A percentile compares a stretch with the other conserved stretches of the same genome.
Evolutionary conservation across 2,329 filamentous ascomycete species (phyloP).

Genomic region (Calonectria hawksworthii): DNA sequence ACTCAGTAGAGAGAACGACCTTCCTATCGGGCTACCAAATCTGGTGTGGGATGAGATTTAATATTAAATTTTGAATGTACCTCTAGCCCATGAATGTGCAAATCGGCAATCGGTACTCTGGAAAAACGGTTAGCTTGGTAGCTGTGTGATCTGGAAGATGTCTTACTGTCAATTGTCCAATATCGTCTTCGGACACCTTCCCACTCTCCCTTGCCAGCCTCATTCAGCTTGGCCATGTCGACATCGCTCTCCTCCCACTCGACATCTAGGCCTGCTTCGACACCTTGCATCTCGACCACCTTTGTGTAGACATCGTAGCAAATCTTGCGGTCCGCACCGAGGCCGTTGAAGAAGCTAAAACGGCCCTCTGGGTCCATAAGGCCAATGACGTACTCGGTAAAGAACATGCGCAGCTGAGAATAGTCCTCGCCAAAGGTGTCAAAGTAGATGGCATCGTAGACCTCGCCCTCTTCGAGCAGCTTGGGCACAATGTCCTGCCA

Average conservation of each 20-base stretch:
- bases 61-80: constrained; percentile 13
- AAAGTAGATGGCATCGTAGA: constrained; percentile 94
- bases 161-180: constrained; percentile 84
- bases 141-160: background rate
- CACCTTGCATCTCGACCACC: constrained; percentile 90
- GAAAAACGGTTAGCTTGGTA: constrained; percentile 43
- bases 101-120: constrained; percentile 79
- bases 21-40: constrained; percentile 23
- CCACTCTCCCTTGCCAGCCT: constrained; percentile 83
- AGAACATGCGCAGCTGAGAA: constrained; percentile 85
- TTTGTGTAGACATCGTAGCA: constrained; percentile 97
- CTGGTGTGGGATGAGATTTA: constrained; percentile 21
- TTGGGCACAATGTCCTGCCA: constrained; percentile 86
- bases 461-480: constrained; percentile 76
- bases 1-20: background rate
- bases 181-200: constrained; percentile 89
- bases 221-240: constrained; percentile 74
- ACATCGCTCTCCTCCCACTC: constrained; percentile 87
- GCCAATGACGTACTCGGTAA: constrained; percentile 87
- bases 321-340: constrained; percentile 91
- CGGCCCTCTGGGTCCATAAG: constrained; percentile 79
- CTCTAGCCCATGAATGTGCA: constrained; percentile 79
- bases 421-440: constrained; percentile 99
- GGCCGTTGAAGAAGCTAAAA: constrained; percentile 91
- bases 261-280: constrained; percentile 90